These are phyloP conservation scores for Viridothelium virens DNA, from an alignment of 495 filamentous ascomycete genomes.

Conservation along the genomic window DNA sequence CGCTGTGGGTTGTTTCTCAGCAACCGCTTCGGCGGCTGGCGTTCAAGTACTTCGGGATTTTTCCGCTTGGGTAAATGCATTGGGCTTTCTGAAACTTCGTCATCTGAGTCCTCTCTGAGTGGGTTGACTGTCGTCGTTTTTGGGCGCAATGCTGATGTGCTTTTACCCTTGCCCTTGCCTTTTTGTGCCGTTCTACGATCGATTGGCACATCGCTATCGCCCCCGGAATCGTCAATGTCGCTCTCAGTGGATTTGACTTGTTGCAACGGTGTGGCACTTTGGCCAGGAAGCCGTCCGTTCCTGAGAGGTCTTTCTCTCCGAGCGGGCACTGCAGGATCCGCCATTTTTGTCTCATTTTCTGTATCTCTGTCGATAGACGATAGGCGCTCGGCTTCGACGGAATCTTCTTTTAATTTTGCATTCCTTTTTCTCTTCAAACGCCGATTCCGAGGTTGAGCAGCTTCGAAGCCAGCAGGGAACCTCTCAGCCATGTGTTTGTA, in stretches of 20 bases:
- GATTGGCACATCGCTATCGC: constrained; percentile 7
- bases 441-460: constrained; percentile 1
- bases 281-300: neutral
- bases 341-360: neutral
- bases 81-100: constrained; percentile 17
- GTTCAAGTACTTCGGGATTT: constrained; percentile 5
- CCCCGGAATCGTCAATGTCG: constrained; percentile 13
- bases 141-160: constrained; percentile 29
- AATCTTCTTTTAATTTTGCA: neutral
- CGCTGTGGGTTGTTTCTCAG: neutral
- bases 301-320: neutral
- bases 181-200: neutral
- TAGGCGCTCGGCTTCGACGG: neutral
- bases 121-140: constrained; percentile 27
- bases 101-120: constrained; percentile 35
- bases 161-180: constrained; percentile 43
- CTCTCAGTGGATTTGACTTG: constrained; percentile 3
- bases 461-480: constrained; percentile 36
- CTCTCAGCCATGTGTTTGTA: constrained; percentile 46
- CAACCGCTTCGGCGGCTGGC: constrained; percentile 3
- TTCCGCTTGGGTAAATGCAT: constrained; percentile 15
- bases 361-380: neutral
- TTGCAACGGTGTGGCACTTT: constrained; percentile 21
- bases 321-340: neutral
- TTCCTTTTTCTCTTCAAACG: constrained; percentile 13